Evolutionary conservation across 2,329 filamentous ascomycete species (phyloP).

Genomic region (Nemania sp.): DNA sequence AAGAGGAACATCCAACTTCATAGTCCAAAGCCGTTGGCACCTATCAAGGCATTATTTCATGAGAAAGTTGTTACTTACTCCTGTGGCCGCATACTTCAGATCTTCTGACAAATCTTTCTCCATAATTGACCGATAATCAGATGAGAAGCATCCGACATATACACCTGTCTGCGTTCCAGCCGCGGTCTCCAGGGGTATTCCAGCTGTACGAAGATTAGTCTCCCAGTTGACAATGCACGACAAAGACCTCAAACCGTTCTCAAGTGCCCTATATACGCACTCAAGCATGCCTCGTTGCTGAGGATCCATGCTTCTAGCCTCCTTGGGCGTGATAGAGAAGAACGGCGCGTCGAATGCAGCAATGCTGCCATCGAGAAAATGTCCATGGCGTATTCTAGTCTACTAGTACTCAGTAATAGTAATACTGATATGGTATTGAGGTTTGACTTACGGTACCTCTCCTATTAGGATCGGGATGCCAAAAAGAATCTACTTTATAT

Average conservation of each 20-base stretch:
- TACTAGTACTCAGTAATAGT: conserved; percentile 1
- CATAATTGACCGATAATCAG: conserved; percentile 26
- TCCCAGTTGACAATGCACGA: not conserved
- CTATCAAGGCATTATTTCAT: not conserved
- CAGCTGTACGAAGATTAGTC: conserved; percentile 17
- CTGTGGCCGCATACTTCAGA: conserved; percentile 25
- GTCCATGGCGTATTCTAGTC: conserved; percentile 26
- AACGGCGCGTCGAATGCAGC: conserved; percentile 27
- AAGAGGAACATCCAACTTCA: not conserved
- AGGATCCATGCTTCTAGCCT: conserved; percentile 26
- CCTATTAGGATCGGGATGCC: conserved; percentile 35
- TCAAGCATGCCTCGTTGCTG: conserved; percentile 26
- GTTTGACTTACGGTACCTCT: conserved; percentile 32
- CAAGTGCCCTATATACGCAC: conserved; percentile 23
- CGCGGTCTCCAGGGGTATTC: conserved; percentile 21
- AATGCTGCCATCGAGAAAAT: conserved; percentile 23
- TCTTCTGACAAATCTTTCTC: conserved; percentile 26
- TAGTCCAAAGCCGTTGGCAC: not conserved
- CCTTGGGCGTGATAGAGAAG: conserved; percentile 28
- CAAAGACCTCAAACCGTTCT: conserved; percentile 18
- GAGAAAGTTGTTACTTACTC: conserved; percentile 11
- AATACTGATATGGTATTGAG: not conserved
- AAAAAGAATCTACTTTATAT: conserved; percentile 39
- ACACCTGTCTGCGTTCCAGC: conserved; percentile 26
- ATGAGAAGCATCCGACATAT: conserved; percentile 27